Conservation (phyloP, 306 rosid species). For the Casuarina equisetifolia region DNA sequence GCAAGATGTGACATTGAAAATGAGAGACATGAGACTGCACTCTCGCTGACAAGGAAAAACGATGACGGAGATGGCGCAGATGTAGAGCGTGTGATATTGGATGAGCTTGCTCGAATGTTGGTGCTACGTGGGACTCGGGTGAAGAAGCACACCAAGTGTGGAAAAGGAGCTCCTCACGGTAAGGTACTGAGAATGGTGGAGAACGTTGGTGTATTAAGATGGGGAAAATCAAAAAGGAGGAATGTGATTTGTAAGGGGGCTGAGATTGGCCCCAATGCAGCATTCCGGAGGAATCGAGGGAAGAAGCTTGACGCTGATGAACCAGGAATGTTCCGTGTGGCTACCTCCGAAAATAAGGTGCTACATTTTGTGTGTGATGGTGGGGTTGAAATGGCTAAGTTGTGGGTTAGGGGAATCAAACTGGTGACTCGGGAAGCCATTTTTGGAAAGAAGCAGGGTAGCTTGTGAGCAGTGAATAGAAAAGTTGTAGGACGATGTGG, state of each 20-base stretch:
- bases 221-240: slow-evolving; percentile 76
- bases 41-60: slow-evolving; percentile 57
- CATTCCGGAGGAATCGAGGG: slow-evolving; percentile 55
- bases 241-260: slow-evolving; percentile 69
- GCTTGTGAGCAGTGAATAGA: neutral
- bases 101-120: slow-evolving; percentile 67
- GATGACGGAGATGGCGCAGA: slow-evolving; percentile 39
- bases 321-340: slow-evolving; percentile 53
- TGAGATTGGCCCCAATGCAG: slow-evolving; percentile 61
- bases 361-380: slow-evolving; percentile 75
- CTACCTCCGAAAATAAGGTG: slow-evolving; percentile 53
- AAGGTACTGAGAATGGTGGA: slow-evolving; percentile 65
- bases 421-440: slow-evolving; percentile 50
- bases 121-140: slow-evolving; percentile 56
- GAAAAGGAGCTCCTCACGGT: slow-evolving; percentile 69
- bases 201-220: slow-evolving; percentile 52
- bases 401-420: slow-evolving; percentile 69
- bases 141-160: slow-evolving; percentile 76
- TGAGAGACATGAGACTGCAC: slow-evolving; percentile 71
- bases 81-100: slow-evolving; percentile 56
- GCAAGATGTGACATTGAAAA: slow-evolving; percentile 52
- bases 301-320: slow-evolving; percentile 45
- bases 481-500: no score
- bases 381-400: slow-evolving; percentile 56
- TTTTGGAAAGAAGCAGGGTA: slow-evolving; percentile 25